Conservation (phyloP, 305 asterid genomes). For the Fraxinus ornus region DNA sequence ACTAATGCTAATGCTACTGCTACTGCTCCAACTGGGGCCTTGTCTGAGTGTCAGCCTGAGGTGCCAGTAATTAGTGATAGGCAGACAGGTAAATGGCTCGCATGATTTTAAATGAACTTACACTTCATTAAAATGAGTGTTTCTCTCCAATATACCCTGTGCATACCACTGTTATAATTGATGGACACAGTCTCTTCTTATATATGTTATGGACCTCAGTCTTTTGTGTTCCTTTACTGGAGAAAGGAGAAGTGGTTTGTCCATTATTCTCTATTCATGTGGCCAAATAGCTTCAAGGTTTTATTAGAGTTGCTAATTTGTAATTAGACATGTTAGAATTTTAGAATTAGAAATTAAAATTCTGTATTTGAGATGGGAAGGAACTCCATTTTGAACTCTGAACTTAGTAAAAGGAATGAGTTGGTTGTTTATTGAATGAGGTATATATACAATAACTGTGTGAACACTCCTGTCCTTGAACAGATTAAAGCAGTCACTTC, state of each 20-base stretch:
- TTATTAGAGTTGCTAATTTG: not conserved
- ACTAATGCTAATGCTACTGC: slow-evolving; percentile 31
- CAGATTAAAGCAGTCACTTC: not conserved
- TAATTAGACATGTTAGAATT: not conserved
- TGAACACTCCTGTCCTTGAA: not conserved
- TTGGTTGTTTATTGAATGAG: not conserved
- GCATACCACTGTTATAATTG: not conserved
- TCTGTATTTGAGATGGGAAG: not conserved
- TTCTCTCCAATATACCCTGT: not conserved
- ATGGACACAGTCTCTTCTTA: not conserved
- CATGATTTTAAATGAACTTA: not conserved
- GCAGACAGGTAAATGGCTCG: slow-evolving; percentile 49
- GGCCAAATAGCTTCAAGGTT: not conserved
- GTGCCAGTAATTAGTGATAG: slow-evolving; percentile 43
- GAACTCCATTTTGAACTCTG: not conserved
- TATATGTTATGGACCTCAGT: not conserved
- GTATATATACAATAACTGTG: not conserved
- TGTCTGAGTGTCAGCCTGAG: slow-evolving; percentile 39
- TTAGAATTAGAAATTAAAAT: not conserved
- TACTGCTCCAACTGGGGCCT: slow-evolving; percentile 27
- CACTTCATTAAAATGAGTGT: not conserved
- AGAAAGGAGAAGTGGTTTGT: not conserved
- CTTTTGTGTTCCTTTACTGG: not conserved
- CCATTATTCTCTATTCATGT: not conserved
- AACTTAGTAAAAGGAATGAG: not conserved